Evolutionary conservation across 2,329 filamentous ascomycete species (phyloP).

Genomic region (Fusarium oxysporum): DNA sequence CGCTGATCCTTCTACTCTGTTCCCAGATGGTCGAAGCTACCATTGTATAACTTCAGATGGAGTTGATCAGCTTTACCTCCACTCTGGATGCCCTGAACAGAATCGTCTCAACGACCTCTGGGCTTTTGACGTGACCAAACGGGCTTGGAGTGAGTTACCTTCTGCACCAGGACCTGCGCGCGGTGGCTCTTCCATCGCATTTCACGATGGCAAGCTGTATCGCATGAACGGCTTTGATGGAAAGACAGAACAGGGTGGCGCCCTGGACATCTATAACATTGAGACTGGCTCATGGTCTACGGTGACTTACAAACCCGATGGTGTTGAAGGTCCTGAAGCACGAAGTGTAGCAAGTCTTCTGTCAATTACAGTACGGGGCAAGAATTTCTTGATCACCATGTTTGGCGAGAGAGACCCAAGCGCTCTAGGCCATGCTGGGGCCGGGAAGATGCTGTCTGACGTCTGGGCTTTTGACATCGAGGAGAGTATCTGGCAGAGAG

Average conservation of each 20-base stretch:
- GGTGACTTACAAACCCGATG: neutral
- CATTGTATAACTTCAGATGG: neutral
- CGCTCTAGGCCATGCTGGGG: neutral
- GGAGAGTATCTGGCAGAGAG: neutral
- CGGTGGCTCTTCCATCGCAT: neutral
- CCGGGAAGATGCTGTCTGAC: neutral
- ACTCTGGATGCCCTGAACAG: constrained; percentile 4
- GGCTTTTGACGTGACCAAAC: neutral
- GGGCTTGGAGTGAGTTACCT: rapidly evolving
- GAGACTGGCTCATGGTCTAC: neutral
- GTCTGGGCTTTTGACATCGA: neutral
- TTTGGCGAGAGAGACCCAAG: constrained; percentile 4
- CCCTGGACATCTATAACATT: neutral
- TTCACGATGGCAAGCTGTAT: rapidly evolving
- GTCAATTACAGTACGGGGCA: rapidly evolving
- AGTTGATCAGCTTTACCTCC: neutral
- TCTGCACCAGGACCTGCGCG: neutral
- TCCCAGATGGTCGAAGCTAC: neutral
- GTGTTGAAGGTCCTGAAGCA: neutral
- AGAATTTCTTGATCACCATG: neutral
- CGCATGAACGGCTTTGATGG: constrained; percentile 12
- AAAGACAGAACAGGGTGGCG: neutral
- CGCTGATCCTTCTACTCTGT: rapidly evolving
- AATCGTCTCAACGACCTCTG: neutral
- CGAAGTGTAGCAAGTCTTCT: constrained; percentile 1